Conservation (phyloP, 1,284 basidiomycete species). For the Cutaneotrichosporon arboriforme region DNA sequence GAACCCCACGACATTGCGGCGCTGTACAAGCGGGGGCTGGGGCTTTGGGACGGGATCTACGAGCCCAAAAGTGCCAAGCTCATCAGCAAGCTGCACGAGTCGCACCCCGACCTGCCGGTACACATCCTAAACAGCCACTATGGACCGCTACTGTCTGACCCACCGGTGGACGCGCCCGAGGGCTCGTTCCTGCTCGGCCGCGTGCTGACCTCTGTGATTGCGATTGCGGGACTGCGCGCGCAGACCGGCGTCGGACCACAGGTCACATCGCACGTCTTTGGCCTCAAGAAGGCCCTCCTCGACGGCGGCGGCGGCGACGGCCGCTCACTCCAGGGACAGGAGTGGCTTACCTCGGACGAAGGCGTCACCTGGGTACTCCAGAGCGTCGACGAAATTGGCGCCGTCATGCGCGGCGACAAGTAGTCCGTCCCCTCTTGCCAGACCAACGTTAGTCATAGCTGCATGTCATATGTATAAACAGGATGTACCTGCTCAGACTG, state of each 20-base stretch:
- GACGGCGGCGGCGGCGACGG: slow-evolving; percentile 66
- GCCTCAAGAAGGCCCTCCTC: slow-evolving; percentile 58
- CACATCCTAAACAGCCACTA: slow-evolving; percentile 91
- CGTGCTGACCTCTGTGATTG: slow-evolving; percentile 79
- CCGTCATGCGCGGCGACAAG: slow-evolving; percentile 9
- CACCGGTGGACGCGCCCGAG: slow-evolving; percentile 48
- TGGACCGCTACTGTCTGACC: slow-evolving; percentile 74
- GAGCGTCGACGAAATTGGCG: slow-evolving; percentile 66
- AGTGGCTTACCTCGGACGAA: slow-evolving; percentile 85
- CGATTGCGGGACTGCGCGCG: slow-evolving; percentile 82
- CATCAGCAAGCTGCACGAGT: slow-evolving; percentile 74
- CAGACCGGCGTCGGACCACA: slow-evolving; percentile 87
- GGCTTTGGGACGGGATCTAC: slow-evolving; percentile 88
- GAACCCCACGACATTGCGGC: slow-evolving; percentile 57
- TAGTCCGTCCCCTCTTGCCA: background rate
- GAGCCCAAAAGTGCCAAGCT: slow-evolving; percentile 83
- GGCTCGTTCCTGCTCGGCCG: slow-evolving; percentile 58
- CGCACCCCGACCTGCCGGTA: slow-evolving; percentile 60
- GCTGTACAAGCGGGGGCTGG: slow-evolving; percentile 60
- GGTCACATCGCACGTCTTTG: slow-evolving; percentile 85
- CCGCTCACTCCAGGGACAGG: slow-evolving; percentile 52
- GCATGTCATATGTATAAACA: background rate
- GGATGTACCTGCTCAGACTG: background rate
- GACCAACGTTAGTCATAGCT: background rate
- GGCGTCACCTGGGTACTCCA: slow-evolving; percentile 88